Evolutionary conservation across 345 rosid species (phyloP), one percentile per base, ranked within the genome.

Genomic region (Salix purpurea): DNA sequence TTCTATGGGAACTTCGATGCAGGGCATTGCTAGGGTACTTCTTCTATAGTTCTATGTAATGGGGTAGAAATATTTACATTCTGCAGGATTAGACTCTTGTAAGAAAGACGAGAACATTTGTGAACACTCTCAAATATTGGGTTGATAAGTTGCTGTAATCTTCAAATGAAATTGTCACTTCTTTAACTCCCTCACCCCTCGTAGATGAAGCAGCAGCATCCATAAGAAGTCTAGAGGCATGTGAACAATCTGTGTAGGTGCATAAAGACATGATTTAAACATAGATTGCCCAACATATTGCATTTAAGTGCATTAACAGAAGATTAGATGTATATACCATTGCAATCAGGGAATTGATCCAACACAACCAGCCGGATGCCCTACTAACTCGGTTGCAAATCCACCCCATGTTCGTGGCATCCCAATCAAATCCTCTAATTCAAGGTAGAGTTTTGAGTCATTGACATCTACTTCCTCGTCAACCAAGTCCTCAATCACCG

Each of bases 381-480:
- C 83, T 58, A 78, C 76, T 58, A 86, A 42, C 74, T 79, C 85
- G 28, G 72, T 74, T 11, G 5, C 76, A 73, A 26, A 79, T 64
- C 78, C 87, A 52, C 73, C 72, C 87, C 84, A 86, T 50, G 42
- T 46, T 37, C 73, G 32, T 1, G 86, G 84, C 81, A 82, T 85
- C 54, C 82, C 82, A 19, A 79, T 66, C 82, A 84, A 72, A 60
- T 84, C 81, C 76, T 86, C 85, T 72, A 86, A 65, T 68, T 86
- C 89, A 58, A 81, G 67, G 77, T 79, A 84, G 42, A 86, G 60
- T 11, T 72, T 77, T 0, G 83, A 74, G 74, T 86, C 85, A 69
- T 75, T 70, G n/a, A 58, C 23, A 44, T 75, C 83, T 21, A 66
- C 19, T 10, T 64, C 84, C 13, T 75, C 72, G 12, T 73, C 79